These are phyloP conservation scores for Cryptosporidium canis DNA, from an alignment of 169 alveolate species.

Conservation along the genomic window DNA sequence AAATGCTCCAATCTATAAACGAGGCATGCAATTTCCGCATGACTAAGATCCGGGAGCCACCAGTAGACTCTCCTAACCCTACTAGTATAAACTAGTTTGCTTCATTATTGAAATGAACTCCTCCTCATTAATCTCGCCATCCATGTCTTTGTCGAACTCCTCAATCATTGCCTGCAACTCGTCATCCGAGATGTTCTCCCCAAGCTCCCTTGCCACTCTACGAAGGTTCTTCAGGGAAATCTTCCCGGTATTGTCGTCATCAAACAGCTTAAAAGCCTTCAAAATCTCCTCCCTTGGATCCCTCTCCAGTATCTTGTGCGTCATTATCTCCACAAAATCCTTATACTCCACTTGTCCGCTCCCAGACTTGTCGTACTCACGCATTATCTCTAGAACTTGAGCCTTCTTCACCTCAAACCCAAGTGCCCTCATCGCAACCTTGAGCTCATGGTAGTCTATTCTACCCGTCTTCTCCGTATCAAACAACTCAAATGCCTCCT, in stretches of 20 bases:
- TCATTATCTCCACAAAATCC: constrained; percentile 89
- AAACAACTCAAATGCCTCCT: constrained; percentile 97
- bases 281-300: constrained; percentile 90
- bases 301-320: constrained; percentile 88
- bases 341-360: constrained; percentile 86
- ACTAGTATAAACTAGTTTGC: constrained; percentile 93
- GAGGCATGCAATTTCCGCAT: neutral
- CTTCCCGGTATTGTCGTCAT: constrained; percentile 96
- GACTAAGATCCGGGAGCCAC: neutral
- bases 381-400: constrained; percentile 90
- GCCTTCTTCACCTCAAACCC: constrained; percentile 98
- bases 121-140: constrained; percentile 96
- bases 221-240: constrained; percentile 89
- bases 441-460: constrained; percentile 95
- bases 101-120: constrained; percentile 98
- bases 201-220: constrained; percentile 97
- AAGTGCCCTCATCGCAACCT: constrained; percentile 98
- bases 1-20: neutral
- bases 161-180: constrained; percentile 98
- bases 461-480: constrained; percentile 95
- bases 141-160: constrained; percentile 98
- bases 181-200: constrained; percentile 97
- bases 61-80: neutral
- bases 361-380: constrained; percentile 78
- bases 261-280: constrained; percentile 93